Evolutionary conservation across 2,329 filamentous ascomycete genomes (phyloP).

Genomic region (Alternaria triticimaculans): DNA sequence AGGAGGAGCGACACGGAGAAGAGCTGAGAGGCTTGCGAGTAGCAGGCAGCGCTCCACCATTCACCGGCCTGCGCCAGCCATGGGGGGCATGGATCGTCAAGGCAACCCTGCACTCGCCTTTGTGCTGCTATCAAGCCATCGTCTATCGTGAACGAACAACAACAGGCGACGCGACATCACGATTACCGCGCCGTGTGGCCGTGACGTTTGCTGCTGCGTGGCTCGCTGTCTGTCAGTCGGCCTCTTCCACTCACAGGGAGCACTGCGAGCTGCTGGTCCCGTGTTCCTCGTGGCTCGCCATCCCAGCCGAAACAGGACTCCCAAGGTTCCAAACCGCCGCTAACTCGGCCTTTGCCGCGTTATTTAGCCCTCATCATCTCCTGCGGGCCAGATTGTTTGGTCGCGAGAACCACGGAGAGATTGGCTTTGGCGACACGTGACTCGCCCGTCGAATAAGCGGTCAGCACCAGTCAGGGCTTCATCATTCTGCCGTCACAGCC

Average conservation of each 20-base stretch:
- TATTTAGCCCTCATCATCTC: slow-evolving; percentile 4
- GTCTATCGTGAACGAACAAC: neutral
- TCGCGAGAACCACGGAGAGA: neutral
- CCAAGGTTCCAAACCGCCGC: slow-evolving; percentile 7
- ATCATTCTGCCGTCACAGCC: slow-evolving; percentile 23
- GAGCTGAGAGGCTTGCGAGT: slow-evolving; percentile 24
- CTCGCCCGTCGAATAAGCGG: neutral
- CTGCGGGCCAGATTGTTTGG: neutral
- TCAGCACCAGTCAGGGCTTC: slow-evolving; percentile 11
- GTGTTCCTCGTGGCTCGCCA: slow-evolving; percentile 3
- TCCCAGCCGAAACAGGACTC: neutral
- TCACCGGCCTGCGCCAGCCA: slow-evolving; percentile 24
- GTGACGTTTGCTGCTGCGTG: slow-evolving; percentile 3
- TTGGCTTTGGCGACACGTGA: neutral
- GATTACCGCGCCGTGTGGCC: neutral
- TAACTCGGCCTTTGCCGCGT: slow-evolving; percentile 10
- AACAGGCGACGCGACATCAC: neutral
- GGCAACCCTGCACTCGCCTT: slow-evolving; percentile 24
- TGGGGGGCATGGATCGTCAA: slow-evolving; percentile 19
- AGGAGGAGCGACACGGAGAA: slow-evolving; percentile 23
- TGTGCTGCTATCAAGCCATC: neutral
- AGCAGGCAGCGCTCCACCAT: slow-evolving; percentile 22
- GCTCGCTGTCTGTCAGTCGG: neutral
- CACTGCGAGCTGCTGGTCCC: neutral
- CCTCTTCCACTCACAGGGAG: neutral